Percentiles rank a stretch among this genome's conserved stretches.
Conservation (phyloP, 129 eudicot species). For the Solidago caesia region DNA sequence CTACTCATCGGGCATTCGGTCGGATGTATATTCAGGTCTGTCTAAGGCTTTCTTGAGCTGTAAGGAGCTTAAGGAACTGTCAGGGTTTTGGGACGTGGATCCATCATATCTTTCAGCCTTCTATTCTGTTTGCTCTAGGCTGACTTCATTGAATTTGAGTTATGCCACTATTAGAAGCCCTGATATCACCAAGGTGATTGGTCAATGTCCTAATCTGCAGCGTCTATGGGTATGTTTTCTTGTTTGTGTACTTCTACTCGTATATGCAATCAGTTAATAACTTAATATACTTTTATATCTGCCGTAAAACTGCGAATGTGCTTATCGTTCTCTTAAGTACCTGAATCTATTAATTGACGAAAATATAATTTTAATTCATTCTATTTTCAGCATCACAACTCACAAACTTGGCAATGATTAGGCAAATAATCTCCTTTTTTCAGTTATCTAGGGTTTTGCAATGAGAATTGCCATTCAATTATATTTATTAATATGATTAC, state of each 20-base stretch:
- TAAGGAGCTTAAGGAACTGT: slow-evolving; percentile 58
- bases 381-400: neutral
- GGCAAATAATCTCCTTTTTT: neutral
- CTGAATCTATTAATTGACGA: neutral
- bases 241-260: neutral
- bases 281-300: neutral
- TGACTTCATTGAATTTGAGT: slow-evolving; percentile 68
- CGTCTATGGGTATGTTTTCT: slow-evolving; percentile 58
- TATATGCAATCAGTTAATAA: neutral
- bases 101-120: slow-evolving; percentile 69
- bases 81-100: slow-evolving; percentile 78
- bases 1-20: slow-evolving; percentile 47
- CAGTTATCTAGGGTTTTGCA: neutral
- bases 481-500: too few species aligned
- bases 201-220: slow-evolving; percentile 62
- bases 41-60: slow-evolving; percentile 53
- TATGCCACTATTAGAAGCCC: slow-evolving; percentile 60
- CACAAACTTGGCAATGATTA: neutral
- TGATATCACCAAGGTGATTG: slow-evolving; percentile 53
- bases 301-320: neutral
- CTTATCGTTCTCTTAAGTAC: neutral
- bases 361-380: neutral
- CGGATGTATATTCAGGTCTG: slow-evolving; percentile 48
- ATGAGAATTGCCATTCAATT: too few species aligned
- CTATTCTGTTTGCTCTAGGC: slow-evolving; percentile 56